Evolutionary conservation across 2,329 filamentous ascomycete genomes (phyloP).

Genomic region (Torrubiella hemipterigena): DNA sequence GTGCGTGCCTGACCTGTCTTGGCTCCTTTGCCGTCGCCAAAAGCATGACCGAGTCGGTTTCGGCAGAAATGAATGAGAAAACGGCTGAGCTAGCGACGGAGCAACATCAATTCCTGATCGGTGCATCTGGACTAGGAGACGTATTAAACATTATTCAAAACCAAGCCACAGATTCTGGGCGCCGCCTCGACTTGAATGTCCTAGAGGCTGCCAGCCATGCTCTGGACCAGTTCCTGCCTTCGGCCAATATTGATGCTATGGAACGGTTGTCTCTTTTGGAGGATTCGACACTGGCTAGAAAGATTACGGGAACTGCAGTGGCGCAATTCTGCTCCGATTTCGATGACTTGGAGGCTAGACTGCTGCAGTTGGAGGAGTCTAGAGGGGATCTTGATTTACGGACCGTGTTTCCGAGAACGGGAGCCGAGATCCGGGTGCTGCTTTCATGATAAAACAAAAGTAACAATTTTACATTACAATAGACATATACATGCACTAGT

Average conservation of each 20-base stretch:
- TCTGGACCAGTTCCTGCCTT: slow-evolving; percentile 84
- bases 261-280: slow-evolving; percentile 67
- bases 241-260: slow-evolving; percentile 82
- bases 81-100: slow-evolving; percentile 47
- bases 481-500: too few relatives aligned
- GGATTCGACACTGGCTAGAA: slow-evolving; percentile 57
- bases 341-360: slow-evolving; percentile 42
- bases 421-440: slow-evolving; percentile 47
- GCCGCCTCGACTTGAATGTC: too few relatives aligned
- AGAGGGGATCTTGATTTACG: slow-evolving; percentile 14
- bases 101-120: slow-evolving; percentile 62
- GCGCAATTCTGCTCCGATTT: slow-evolving; percentile 80
- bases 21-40: slow-evolving; percentile 52
- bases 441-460: slow-evolving; percentile 27
- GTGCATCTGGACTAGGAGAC: slow-evolving; percentile 65
- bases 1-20: slow-evolving; percentile 44
- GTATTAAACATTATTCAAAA: too few relatives aligned
- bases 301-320: slow-evolving; percentile 72
- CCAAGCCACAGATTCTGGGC: too few relatives aligned
- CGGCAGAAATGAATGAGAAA: slow-evolving; percentile 41
- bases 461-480: too few relatives aligned
- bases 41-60: slow-evolving; percentile 41
- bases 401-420: slow-evolving; percentile 43
- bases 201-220: slow-evolving; percentile 60
- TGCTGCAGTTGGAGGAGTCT: slow-evolving; percentile 29